Conservation (phyloP, 2,329 filamentous ascomycete species). For the Pseudogymnoascus sp. region DNA sequence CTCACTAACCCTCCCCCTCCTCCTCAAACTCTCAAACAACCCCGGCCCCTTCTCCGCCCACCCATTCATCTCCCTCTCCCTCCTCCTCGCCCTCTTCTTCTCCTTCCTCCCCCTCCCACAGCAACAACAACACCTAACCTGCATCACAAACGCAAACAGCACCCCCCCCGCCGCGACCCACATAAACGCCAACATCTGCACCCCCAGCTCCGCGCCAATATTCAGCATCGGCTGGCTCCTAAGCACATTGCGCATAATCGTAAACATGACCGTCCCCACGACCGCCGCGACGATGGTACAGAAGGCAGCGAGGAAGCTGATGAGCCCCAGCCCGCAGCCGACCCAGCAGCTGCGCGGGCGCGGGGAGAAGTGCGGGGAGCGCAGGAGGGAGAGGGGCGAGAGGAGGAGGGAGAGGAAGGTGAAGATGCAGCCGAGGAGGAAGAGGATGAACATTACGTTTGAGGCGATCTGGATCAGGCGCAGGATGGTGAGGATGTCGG, state of each 20-base stretch:
- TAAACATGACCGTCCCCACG: constrained; percentile 75
- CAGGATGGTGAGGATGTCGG: constrained; percentile 64
- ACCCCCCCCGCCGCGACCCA: constrained; percentile 68
- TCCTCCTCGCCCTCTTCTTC: not conserved
- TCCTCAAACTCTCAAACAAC: not conserved
- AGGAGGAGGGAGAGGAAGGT: constrained; percentile 65
- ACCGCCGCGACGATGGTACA: constrained; percentile 61
- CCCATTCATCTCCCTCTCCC: not conserved
- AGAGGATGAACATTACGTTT: constrained; percentile 83
- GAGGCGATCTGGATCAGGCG: constrained; percentile 66
- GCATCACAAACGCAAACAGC: constrained; percentile 62
- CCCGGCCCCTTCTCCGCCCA: not conserved
- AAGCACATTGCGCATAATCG: constrained; percentile 72
- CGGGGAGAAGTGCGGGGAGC: constrained; percentile 6
- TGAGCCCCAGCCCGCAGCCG: constrained; percentile 58
- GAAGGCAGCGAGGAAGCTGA: constrained; percentile 60
- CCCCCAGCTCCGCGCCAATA: constrained; percentile 61
- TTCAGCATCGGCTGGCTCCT: constrained; percentile 65
- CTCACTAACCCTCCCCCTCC: not conserved
- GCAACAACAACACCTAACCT: constrained; percentile 28
- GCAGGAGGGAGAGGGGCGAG: constrained; percentile 32
- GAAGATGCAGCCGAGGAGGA: constrained; percentile 63
- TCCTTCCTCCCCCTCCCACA: not conserved
- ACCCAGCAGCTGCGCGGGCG: constrained; percentile 42
- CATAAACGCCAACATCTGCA: constrained; percentile 77